phyloP scores from a whole-genome alignment of 116 monocot species.

The Trichopus zeylanicus region DNA sequence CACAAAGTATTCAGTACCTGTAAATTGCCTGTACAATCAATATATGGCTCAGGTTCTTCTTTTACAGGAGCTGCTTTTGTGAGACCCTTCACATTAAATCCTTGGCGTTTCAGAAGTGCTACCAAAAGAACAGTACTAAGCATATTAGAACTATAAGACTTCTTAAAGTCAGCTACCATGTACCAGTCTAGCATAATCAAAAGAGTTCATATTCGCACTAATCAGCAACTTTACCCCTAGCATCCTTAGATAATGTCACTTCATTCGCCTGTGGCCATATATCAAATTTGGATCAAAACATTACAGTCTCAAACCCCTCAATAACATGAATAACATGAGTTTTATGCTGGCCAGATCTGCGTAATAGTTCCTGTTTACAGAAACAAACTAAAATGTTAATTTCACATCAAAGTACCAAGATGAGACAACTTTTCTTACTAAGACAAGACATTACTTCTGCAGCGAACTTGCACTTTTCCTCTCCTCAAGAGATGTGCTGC shows the following conservation, averaged over 20 bases:
- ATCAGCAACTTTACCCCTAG: conserved; percentile 96
- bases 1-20: conserved; percentile 34
- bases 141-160: not conserved
- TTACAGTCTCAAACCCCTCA: no score
- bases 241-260: conserved; percentile 69
- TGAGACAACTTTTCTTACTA: no score
- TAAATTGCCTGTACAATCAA: conserved; percentile 97
- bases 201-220: not conserved
- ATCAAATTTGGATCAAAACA: not conserved
- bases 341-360: no score
- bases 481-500: conserved; percentile 40
- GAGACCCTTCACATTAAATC: conserved; percentile 87
- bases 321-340: no score
- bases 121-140: conserved; percentile 5
- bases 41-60: conserved; percentile 91
- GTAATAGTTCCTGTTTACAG: no score
- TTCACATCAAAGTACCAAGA: no score
- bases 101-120: conserved; percentile 95
- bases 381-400: no score
- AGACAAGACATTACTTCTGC: conserved; percentile 33
- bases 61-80: conserved; percentile 73
- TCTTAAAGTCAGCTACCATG: not conserved
- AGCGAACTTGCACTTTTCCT: conserved; percentile 56
- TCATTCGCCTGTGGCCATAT: conserved; percentile 72
- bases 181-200: no score